A percentile compares a stretch with the other conserved stretches of the same genome.
Conservation (phyloP, 2,329 filamentous ascomycete species). For the Pseudocercospora pini-densiflorae region DNA sequence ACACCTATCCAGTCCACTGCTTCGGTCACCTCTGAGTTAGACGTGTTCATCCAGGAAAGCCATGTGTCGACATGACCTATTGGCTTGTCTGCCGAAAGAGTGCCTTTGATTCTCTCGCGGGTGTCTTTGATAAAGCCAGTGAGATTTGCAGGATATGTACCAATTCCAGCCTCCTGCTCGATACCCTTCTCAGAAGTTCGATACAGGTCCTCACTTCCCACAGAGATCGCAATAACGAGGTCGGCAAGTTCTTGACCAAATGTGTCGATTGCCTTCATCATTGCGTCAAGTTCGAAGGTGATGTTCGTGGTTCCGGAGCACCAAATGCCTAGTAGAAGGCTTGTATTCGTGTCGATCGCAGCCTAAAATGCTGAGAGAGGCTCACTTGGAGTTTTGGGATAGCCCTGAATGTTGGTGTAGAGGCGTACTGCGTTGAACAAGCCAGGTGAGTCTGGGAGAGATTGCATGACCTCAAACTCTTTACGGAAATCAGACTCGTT, state of each 20-base stretch:
- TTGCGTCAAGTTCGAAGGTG: conserved; percentile 73
- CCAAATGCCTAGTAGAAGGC: conserved; percentile 83
- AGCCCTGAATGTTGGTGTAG: conserved; percentile 62
- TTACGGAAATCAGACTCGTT: conserved; percentile 60
- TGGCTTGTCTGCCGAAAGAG: conserved; percentile 56
- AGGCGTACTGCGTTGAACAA: conserved; percentile 70
- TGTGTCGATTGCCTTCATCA: conserved; percentile 68
- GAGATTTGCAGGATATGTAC: conserved; percentile 65
- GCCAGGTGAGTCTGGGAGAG: conserved; percentile 64
- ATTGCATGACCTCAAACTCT: conserved; percentile 68
- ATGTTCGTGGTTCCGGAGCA: conserved; percentile 57
- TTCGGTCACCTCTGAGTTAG: conserved; percentile 72
- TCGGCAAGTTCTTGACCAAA: conserved; percentile 68
- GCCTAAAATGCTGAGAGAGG: conserved; percentile 75
- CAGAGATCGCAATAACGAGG: conserved; percentile 75
- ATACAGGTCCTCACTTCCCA: conserved; percentile 80
- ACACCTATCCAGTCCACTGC: conserved; percentile 79
- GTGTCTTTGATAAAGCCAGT: conserved; percentile 73
- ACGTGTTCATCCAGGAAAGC: conserved; percentile 71
- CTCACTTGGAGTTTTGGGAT: conserved; percentile 60
- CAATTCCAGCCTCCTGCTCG: conserved; percentile 61
- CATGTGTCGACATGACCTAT: conserved; percentile 91
- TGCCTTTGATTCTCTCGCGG: conserved; percentile 65
- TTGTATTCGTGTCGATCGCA: conserved; percentile 78
- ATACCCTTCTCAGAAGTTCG: conserved; percentile 72